phyloP scores from a whole-genome alignment of 2,329 filamentous ascomycete genomes.

The Cadophora luteo-olivacea region DNA sequence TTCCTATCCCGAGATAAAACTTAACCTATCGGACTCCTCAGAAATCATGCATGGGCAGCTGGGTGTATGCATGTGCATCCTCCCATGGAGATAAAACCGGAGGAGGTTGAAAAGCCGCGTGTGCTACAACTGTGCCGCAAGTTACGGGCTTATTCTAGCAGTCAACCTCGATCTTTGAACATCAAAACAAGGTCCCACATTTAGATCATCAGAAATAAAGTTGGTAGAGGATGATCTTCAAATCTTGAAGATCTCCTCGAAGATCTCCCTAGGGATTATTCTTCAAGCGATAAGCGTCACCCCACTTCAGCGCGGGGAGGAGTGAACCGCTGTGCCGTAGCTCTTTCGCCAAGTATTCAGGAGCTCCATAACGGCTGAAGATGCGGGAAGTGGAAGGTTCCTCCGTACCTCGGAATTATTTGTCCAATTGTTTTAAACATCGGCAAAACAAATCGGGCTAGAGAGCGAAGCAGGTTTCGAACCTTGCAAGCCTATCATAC shows the following conservation, averaged over 20 bases:
- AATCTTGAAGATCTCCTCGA: neutral
- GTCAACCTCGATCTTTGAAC: neutral
- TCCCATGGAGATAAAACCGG: neutral
- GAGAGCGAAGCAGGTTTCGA: neutral
- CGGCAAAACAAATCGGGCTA: neutral
- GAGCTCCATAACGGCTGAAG: neutral
- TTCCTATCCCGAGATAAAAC: neutral
- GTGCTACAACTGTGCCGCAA: neutral
- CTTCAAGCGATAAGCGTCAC: neutral
- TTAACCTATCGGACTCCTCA: neutral
- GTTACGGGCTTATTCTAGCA: neutral
- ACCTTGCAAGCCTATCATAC: neutral
- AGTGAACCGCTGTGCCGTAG: too few relatives aligned
- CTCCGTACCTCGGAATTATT: conserved; percentile 1
- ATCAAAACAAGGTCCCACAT: neutral
- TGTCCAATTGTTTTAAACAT: neutral
- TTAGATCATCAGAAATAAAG: neutral
- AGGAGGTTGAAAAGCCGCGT: neutral
- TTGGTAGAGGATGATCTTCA: neutral
- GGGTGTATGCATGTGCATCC: conserved; percentile 5
- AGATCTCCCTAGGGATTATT: neutral
- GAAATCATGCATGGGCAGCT: neutral
- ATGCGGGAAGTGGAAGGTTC: neutral
- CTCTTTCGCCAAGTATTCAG: neutral
- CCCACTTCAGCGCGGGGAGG: conserved; percentile 1